A percentile compares a stretch with the other conserved stretches of the same genome.
These are phyloP conservation scores for Citropsis articulata DNA, from an alignment of 345 rosid species.

Conservation along the genomic window DNA sequence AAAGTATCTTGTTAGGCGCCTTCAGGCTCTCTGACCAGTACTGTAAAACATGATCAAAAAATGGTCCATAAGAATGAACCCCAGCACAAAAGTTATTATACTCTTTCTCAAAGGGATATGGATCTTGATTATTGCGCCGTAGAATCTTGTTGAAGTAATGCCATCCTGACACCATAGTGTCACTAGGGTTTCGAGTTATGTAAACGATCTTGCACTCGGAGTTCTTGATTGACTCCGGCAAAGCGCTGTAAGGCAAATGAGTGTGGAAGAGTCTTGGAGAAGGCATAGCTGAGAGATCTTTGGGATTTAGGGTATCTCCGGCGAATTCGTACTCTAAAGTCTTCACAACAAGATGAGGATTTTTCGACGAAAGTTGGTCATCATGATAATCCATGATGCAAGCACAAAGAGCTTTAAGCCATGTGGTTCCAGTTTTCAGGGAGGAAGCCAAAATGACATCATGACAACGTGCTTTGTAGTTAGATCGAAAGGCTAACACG, in stretches of 20 bases:
- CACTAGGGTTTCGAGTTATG: constrained; percentile 29
- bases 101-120: background rate
- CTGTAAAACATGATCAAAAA: constrained; percentile 14
- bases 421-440: constrained; percentile 17
- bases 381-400: constrained; percentile 10
- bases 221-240: constrained; percentile 23
- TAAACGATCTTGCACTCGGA: constrained; percentile 28
- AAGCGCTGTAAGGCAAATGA: constrained; percentile 23
- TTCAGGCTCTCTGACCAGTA: constrained; percentile 4
- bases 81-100: constrained; percentile 9
- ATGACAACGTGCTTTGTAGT: constrained; percentile 12
- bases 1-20: background rate
- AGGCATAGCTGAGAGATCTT: constrained; percentile 14
- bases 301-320: background rate
- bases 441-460: constrained; percentile 29
- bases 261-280: constrained; percentile 31
- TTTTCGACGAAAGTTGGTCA: background rate
- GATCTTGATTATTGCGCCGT: no score
- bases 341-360: constrained; percentile 9
- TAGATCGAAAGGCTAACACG: constrained; percentile 10
- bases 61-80: constrained; percentile 13
- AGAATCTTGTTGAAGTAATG: constrained; percentile 27
- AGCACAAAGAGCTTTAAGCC: constrained; percentile 32
- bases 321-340: background rate
- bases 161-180: constrained; percentile 32